Base-by-base conservation (phyloP, 441 rosid genomes). In the Pelargonium australe region DNA sequence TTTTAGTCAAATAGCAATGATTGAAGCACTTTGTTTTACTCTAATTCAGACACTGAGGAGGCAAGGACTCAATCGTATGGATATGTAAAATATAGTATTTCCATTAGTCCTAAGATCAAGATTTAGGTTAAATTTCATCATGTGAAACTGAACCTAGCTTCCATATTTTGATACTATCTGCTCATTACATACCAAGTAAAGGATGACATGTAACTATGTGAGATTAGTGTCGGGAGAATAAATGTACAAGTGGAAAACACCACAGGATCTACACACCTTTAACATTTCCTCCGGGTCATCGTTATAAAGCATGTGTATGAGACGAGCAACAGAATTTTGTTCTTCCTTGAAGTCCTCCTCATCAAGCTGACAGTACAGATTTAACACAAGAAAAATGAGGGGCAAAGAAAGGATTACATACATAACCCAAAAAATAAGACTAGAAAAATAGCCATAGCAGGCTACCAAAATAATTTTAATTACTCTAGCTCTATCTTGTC, bases 321-420 rank as follows among this genome's bases (percentile, higher is more conserved):
- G 85, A 66, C 85, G 75, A 73, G 89, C 87, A 53, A 87, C 86
- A 68, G 87, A 83, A 75, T 87, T 85, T 72, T 85, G 91, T 79
- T 87, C 91, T 66, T 87, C 91, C 34, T 75, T 80, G 75, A 87
- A 87, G 81, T 87, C 91, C 79, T 87, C 91, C 78, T 87, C 91
- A 44, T 87, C 91, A 76, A 85, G 87, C 92, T 87, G 68, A 62
- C 63, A 55, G 45, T 28, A 72, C 60, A 70, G 68, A 63, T 10
- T 44, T 28, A 57, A 65, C 67, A 67, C 66, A 70, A 23, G 60
- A 57, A 72, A 67, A 62, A 68, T 49, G 55, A 40, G 31, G 63
- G 63, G 13, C 63, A 58, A 58, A 20, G 34, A 58, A 58, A 58
- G 9, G 13, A 19, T 8, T 10, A 23, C 23, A 57, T 3, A 8